Conservation (phyloP, 345 rosid genomes). For the Bruguiera parviflora region DNA sequence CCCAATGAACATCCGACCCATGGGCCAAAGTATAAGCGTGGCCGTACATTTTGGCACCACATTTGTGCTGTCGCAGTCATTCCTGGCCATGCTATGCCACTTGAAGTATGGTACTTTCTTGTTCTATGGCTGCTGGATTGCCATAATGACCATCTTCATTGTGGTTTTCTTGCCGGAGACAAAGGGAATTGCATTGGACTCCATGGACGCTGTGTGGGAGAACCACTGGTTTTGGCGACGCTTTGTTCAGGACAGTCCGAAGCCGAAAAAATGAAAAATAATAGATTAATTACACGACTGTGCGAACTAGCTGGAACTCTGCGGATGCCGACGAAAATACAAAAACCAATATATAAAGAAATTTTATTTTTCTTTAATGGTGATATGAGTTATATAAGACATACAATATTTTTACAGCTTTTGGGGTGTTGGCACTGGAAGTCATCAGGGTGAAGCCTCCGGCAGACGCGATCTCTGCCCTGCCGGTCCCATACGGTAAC, state of each 20-base stretch:
- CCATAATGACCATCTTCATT: conserved; percentile 47
- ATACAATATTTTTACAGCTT: no score
- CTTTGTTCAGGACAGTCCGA: conserved; percentile 21
- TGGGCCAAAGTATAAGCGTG: conserved; percentile 55
- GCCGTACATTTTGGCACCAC: conserved; percentile 48
- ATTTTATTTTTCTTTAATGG: no score
- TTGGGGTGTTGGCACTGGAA: no score
- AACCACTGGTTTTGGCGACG: conserved; percentile 64
- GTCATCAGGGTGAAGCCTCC: no score
- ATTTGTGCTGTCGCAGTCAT: conserved; percentile 54
- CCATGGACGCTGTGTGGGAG: conserved; percentile 55
- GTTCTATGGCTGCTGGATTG: conserved; percentile 63
- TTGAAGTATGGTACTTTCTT: conserved; percentile 53
- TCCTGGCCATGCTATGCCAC: conserved; percentile 62
- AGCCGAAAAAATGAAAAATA: no score
- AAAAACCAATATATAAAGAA: no score
- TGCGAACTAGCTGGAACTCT: no score
- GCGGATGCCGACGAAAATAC: no score
- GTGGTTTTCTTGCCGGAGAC: conserved; percentile 60
- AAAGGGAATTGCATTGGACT: conserved; percentile 54
- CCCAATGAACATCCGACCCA: conserved; percentile 55
- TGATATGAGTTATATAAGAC: no score
- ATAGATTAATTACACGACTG: no score
- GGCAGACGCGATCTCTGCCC: no score
- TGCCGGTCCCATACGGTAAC: no score